phyloP scores from a whole-genome alignment of 2,329 filamentous ascomycete species.

The Fusarium ramigenum region DNA sequence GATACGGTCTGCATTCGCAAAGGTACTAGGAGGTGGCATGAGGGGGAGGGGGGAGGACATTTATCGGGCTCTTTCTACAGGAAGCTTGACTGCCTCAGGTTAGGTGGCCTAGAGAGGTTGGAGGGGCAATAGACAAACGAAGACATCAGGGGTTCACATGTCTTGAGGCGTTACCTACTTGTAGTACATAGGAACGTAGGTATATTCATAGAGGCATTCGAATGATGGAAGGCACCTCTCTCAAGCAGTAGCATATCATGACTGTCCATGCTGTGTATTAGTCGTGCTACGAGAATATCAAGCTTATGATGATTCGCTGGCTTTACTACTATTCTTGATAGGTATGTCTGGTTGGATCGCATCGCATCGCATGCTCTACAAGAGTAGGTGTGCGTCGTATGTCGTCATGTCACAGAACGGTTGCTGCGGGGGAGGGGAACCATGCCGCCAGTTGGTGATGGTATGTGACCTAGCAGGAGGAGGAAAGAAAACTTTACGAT shows the following conservation, averaged over 20 bases:
- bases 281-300: background rate
- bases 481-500: background rate
- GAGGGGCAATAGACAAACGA: constrained; percentile 5
- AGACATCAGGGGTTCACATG: background rate
- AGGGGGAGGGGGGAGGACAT: background rate
- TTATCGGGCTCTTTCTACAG: background rate
- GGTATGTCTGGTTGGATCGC: background rate
- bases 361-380: constrained; percentile 1
- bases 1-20: constrained; percentile 18
- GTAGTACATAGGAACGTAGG: background rate
- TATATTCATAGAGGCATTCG: background rate
- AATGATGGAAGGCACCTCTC: background rate
- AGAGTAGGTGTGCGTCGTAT: constrained; percentile 31
- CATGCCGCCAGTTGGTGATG: constrained; percentile 21
- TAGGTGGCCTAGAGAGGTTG: background rate
- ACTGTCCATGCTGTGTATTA: background rate
- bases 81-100: background rate
- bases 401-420: constrained; percentile 40
- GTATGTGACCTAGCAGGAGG: constrained; percentile 6
- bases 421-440: constrained; percentile 32
- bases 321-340: background rate
- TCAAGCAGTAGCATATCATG: background rate
- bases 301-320: background rate
- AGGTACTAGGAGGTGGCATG: constrained; percentile 3
- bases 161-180: background rate